Conservation (phyloP, 495 filamentous ascomycete species). For the Mytilinidion resinicola region DNA sequence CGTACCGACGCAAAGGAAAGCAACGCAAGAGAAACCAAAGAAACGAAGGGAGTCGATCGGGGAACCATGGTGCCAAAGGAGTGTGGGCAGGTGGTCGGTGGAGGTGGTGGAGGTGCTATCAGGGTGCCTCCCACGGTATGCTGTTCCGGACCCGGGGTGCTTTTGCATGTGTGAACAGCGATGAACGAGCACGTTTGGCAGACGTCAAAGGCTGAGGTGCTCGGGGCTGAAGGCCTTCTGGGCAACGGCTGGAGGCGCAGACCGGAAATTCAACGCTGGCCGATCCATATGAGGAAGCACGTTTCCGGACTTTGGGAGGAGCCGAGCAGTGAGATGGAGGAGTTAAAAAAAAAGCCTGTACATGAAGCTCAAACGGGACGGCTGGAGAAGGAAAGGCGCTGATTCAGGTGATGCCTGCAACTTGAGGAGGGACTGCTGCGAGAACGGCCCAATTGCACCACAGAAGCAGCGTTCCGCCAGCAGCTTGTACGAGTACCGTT, state of each 20-base stretch:
- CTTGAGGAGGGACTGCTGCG: too few species aligned
- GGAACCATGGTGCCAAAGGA: conserved; percentile 13
- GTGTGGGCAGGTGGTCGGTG: not conserved
- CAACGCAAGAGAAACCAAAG: not conserved
- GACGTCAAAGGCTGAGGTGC: not conserved
- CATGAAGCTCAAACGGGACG: not conserved
- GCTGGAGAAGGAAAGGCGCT: not conserved
- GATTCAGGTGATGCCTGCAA: too few species aligned
- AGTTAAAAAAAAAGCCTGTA: not conserved
- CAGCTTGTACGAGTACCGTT: too few species aligned
- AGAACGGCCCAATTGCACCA: too few species aligned
- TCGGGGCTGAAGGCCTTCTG: too few species aligned
- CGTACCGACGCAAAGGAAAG: conserved; percentile 5
- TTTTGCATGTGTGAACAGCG: not conserved
- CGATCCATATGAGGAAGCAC: not conserved
- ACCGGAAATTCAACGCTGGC: not conserved
- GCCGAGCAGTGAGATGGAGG: not conserved
- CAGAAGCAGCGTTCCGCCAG: too few species aligned
- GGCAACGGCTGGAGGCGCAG: too few species aligned
- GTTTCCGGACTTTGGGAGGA: not conserved
- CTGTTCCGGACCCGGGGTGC: not conserved
- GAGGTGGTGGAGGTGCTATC: not conserved
- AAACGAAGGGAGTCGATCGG: conserved; percentile 3
- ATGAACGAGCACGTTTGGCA: not conserved
- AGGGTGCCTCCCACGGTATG: not conserved